A percentile compares a stretch with the other conserved stretches of the same genome.
phyloP scores from a whole-genome alignment of 352 stramenopile genomes.

The Globisporangium camurandrum region DNA sequence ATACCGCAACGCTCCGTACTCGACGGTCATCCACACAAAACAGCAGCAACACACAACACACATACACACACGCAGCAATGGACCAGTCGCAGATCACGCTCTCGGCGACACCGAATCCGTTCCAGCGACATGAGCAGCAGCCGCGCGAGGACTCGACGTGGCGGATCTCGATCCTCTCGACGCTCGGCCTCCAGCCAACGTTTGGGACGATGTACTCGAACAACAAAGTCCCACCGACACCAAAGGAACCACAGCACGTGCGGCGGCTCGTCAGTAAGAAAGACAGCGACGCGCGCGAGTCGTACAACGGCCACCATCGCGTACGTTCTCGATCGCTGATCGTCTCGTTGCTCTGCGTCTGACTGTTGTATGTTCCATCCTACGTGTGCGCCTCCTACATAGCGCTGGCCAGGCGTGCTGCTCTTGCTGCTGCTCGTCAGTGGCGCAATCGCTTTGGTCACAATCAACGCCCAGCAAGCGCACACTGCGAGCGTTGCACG shows the following conservation, averaged over 20 bases:
- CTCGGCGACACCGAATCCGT: constrained; percentile 8
- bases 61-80: too few species aligned
- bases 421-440: constrained; percentile 20
- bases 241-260: constrained; percentile 9
- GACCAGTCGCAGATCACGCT: constrained; percentile 10
- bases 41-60: neutral
- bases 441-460: constrained; percentile 13
- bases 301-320: constrained; percentile 13
- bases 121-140: constrained; percentile 4
- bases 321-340: neutral
- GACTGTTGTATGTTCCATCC: neutral
- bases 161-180: constrained; percentile 12
- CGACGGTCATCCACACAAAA: neutral
- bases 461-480: constrained; percentile 7
- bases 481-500: constrained; percentile 8
- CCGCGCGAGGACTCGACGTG: constrained; percentile 9
- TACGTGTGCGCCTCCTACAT: neutral
- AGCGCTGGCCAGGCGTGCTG: constrained; percentile 26
- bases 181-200: constrained; percentile 4
- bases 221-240: constrained; percentile 2
- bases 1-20: too few species aligned
- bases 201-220: constrained; percentile 12
- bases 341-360: neutral
- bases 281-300: constrained; percentile 1
- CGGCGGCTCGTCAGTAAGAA: constrained; percentile 10